Conservation (phyloP, 73 alveolate species). For the Paramecium tetraurelia region DNA sequence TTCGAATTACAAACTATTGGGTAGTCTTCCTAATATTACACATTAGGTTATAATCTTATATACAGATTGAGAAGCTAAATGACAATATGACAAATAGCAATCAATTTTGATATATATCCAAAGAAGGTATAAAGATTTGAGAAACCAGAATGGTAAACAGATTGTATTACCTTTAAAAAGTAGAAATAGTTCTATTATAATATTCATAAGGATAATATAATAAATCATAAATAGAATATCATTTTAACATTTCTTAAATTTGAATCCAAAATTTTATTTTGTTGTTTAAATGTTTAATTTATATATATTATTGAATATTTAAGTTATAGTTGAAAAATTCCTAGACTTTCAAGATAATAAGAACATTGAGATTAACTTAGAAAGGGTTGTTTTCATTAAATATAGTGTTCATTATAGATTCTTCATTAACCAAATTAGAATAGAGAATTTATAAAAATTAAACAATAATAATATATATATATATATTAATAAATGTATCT, state of each 20-base stretch:
- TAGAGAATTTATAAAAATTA: no score
- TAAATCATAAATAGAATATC: neutral
- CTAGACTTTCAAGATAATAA: no score
- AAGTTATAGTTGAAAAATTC: no score
- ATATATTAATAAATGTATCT: no score
- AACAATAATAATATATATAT: no score
- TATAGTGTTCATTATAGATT: no score
- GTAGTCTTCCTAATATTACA: neutral
- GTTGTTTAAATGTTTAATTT: neutral
- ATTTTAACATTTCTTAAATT: neutral
- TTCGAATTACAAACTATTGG: neutral
- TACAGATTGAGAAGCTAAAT: neutral
- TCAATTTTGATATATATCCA: neutral
- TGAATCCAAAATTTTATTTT: no score
- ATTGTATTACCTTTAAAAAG: neutral
- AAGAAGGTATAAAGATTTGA: neutral
- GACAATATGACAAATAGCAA: neutral
- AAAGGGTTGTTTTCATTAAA: no score
- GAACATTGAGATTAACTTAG: neutral
- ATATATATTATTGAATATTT: no score
- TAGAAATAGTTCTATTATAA: neutral
- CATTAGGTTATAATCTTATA: neutral
- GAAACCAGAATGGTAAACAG: neutral
- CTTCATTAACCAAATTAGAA: no score
- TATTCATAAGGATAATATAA: neutral